Evolutionary conservation across 352 stramenopile species (phyloP).

Genomic region (Globisporangium solare): DNA sequence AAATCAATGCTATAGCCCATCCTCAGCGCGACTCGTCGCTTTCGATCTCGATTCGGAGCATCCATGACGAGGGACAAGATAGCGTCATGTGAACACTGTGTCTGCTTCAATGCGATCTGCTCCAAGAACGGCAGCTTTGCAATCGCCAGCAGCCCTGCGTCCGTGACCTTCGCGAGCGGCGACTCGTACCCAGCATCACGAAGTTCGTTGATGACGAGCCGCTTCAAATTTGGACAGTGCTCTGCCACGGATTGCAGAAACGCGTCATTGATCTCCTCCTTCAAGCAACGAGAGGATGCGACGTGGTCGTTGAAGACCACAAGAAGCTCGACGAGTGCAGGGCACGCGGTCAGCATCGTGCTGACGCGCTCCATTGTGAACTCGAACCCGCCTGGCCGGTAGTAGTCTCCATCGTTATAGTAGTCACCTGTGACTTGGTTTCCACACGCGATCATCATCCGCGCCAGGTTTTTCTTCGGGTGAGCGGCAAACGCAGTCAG

Average conservation of each 20-base stretch:
- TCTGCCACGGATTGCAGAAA: background rate
- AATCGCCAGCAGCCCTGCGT: background rate
- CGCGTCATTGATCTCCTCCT: constrained; percentile 1
- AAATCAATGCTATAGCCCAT: background rate
- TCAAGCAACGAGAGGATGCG: background rate
- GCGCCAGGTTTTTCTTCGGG: background rate
- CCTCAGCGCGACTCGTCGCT: background rate
- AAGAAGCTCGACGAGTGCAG: constrained; percentile 10
- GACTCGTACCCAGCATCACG: background rate
- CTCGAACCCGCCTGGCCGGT: background rate
- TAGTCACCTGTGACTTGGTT: background rate
- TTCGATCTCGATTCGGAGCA: background rate
- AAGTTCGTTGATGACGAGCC: constrained; percentile 1
- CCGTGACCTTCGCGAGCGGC: background rate
- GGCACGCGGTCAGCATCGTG: constrained; percentile 3
- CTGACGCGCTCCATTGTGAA: background rate
- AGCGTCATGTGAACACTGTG: background rate
- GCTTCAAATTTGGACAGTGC: background rate
- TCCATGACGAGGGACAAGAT: background rate
- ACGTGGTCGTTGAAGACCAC: background rate
- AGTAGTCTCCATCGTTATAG: background rate
- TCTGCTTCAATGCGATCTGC: background rate
- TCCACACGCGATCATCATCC: background rate
- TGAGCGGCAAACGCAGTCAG: background rate
- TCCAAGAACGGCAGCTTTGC: background rate